Conservation (phyloP, 352 stramenopile genomes). For the Globisporangium acanthophoron region DNA sequence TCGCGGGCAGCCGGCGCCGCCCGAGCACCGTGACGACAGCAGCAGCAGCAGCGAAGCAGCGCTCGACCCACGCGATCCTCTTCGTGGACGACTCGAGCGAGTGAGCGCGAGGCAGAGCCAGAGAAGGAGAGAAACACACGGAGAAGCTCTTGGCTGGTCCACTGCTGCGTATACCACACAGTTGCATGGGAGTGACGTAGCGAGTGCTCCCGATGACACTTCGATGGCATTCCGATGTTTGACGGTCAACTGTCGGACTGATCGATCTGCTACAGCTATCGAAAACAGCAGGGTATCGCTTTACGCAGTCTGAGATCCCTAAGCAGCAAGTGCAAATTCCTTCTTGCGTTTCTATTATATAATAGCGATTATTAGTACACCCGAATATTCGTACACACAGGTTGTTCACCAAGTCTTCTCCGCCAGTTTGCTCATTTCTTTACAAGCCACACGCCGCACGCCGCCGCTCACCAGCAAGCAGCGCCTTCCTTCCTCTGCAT, state of each 20-base stretch:
- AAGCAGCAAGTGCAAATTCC: too few species aligned
- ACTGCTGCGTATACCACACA: too few species aligned
- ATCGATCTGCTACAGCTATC: too few species aligned
- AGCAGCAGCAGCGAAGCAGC: conserved; percentile 31
- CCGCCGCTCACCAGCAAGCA: not conserved
- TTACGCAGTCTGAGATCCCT: too few species aligned
- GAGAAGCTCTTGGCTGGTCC: not conserved
- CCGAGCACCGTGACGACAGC: not conserved
- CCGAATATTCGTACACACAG: too few species aligned
- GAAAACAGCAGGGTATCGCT: too few species aligned
- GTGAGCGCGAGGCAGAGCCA: conserved; percentile 15
- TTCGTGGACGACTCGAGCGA: conserved; percentile 75
- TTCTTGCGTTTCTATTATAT: too few species aligned
- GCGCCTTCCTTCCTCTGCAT: not conserved
- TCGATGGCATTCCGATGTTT: not conserved
- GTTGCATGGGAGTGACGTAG: not conserved
- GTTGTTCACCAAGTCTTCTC: too few species aligned
- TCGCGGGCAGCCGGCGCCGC: not conserved
- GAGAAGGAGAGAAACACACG: not conserved
- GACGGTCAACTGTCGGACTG: too few species aligned
- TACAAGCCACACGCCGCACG: not conserved
- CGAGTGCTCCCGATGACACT: not conserved
- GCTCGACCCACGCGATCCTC: conserved; percentile 50
- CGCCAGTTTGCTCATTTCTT: too few species aligned
- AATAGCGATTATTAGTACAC: too few species aligned